Conservation (phyloP, 495 filamentous ascomycete species). For the Cudoniella acicularis region DNA sequence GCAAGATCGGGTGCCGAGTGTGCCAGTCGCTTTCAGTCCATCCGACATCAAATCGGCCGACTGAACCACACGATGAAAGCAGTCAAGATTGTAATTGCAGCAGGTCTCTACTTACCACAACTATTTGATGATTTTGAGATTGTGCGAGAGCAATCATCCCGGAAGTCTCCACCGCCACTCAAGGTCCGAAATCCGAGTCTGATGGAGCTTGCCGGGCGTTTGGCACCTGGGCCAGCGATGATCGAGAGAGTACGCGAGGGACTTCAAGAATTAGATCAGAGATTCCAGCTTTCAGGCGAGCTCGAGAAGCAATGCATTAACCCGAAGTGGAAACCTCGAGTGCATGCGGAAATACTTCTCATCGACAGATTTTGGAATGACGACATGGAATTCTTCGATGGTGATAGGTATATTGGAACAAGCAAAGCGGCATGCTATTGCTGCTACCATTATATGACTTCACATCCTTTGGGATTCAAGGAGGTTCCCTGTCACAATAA, state of each 20-base stretch:
- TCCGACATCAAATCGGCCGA: conserved; percentile 15
- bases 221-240: neutral
- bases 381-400: conserved; percentile 1
- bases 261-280: neutral
- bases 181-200: neutral
- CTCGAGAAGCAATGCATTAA: neutral
- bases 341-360: conserved; percentile 9
- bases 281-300: neutral
- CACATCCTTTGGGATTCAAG: conserved; percentile 13
- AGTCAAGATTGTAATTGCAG: neutral
- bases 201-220: neutral
- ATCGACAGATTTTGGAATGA: conserved; percentile 5
- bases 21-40: neutral
- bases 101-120: neutral
- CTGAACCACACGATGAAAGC: conserved; percentile 14
- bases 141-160: neutral
- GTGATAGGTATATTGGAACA: conserved; percentile 4
- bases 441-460: conserved; percentile 12
- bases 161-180: neutral
- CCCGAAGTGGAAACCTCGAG: conserved; percentile 2
- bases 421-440: conserved; percentile 17
- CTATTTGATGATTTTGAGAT: conserved; percentile 11
- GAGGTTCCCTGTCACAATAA: conserved; percentile 4
- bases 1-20: neutral
- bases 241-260: neutral